phyloP scores from a whole-genome alignment of 1,139 yeast species.

The Debaryomyces nepalensis region DNA sequence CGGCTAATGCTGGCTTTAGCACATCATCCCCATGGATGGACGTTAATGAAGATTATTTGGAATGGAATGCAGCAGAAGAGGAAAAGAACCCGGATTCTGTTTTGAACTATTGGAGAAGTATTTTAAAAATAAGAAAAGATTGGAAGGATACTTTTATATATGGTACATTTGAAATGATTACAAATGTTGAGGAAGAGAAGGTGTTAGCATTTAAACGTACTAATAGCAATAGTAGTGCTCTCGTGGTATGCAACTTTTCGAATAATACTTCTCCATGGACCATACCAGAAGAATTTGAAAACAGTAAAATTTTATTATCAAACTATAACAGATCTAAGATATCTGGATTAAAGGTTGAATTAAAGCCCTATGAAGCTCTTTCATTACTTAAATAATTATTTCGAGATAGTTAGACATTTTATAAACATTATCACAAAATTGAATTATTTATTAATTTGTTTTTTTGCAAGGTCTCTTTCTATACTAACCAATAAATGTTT shows the following conservation, averaged over 20 bases:
- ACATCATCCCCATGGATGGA: constrained; percentile 55
- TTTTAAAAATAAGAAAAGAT: constrained; percentile 48
- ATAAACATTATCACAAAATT: no score
- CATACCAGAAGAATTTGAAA: not conserved
- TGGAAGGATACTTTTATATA: constrained; percentile 49
- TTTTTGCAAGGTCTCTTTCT: no score
- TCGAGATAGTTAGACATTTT: not conserved
- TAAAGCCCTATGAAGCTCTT: not conserved
- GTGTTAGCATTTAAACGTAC: not conserved
- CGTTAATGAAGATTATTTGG: constrained; percentile 39
- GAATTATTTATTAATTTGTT: no score
- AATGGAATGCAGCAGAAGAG: constrained; percentile 54
- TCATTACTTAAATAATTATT: not conserved
- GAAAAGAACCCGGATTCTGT: constrained; percentile 51
- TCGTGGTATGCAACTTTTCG: not conserved
- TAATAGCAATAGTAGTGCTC: not conserved
- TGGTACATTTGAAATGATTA: constrained; percentile 46
- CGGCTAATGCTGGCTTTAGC: constrained; percentile 50
- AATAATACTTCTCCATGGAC: not conserved
- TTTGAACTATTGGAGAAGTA: constrained; percentile 49
- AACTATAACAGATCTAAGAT: constrained; percentile 1
- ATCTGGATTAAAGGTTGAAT: not conserved
- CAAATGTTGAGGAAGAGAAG: not conserved
- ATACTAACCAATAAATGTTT: no score
- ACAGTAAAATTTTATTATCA: not conserved